Conservation (phyloP, 495 filamentous ascomycete genomes). For the Aspergillus panamensis region DNA sequence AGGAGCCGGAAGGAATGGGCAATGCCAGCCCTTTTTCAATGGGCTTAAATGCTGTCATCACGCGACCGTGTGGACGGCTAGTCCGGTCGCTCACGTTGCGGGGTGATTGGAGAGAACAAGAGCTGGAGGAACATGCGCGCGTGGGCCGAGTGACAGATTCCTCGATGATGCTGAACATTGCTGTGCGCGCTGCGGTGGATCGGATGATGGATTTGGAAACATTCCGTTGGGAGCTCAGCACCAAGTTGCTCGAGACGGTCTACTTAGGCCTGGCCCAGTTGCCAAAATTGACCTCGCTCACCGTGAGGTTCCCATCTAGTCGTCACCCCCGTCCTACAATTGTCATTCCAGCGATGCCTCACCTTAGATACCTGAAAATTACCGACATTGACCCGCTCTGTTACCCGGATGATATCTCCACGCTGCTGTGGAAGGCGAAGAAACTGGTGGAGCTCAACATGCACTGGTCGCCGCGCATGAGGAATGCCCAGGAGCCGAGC, state of each 20-base stretch:
- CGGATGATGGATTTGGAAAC: constrained; percentile 53
- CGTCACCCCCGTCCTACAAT: constrained; percentile 57
- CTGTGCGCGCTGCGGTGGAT: constrained; percentile 56
- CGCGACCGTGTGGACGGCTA: constrained; percentile 48
- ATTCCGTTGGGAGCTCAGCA: constrained; percentile 62
- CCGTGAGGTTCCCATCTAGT: constrained; percentile 52
- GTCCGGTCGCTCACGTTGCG: constrained; percentile 51
- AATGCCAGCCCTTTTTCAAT: constrained; percentile 60
- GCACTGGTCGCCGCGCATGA: constrained; percentile 63
- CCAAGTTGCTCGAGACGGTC: constrained; percentile 58
- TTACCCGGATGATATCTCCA: constrained; percentile 61
- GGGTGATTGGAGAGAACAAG: constrained; percentile 58
- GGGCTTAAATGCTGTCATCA: constrained; percentile 59
- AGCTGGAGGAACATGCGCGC: constrained; percentile 54
- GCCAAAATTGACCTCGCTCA: constrained; percentile 50
- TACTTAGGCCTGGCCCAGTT: constrained; percentile 52
- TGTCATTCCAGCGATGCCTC: constrained; percentile 55
- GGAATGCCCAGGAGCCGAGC: constrained; percentile 54
- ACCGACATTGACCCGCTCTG: constrained; percentile 62
- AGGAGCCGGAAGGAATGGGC: constrained; percentile 58
- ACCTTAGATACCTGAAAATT: constrained; percentile 49
- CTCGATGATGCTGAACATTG: constrained; percentile 60
- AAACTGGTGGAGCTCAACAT: constrained; percentile 53
- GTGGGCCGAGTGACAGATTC: constrained; percentile 59
- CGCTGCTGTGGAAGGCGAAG: constrained; percentile 49